Evolutionary conservation across 371 early-diverging fungal genomes (phyloP), one percentile per base, ranked within the genome.

Genomic region (Mucor irregularis): DNA sequence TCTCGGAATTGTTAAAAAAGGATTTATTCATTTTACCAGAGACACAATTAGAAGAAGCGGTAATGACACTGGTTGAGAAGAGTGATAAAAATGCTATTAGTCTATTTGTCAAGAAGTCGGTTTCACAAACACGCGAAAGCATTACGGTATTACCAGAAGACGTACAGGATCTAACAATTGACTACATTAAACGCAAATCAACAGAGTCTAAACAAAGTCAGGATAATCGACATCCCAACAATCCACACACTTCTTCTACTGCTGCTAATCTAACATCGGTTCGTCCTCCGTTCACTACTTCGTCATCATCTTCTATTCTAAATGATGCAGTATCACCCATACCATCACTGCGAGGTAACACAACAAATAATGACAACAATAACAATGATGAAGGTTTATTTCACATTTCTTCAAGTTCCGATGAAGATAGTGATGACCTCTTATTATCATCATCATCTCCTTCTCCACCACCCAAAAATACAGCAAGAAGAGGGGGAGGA

Each of bases 11-110:
- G 49, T 73, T 96, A 5, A 80, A 82, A 11, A 74, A 83, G 7
- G 83, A 81, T 28, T 78, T 94, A 50, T 73, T 80, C 11, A 74
- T 94, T 47, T 64, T 95, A 13, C 86, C 94, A 2, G 95, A 93
- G 49, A 75, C 85, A 29, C 87, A 88, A 47, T 77, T 97, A 14
- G 85, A 82, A 8, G 88, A 92, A 39, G 90, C 94, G 13, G 83
- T 96, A 3, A 71, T 82, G 9, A 53, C 77, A 35, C 90, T 88
- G 78, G 94, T 96, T 8, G 91, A 92, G 38, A 97, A 96, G 71
- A 92, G 91, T 49, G 96, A 97, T 51, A 85, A 81, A 46, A 89
- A 90, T 21, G 90, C 91, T 0, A 87, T 94, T 38, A 65, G 73
- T 26, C 74, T 76, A 68, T 86, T 77, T 13, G 54, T 82, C 5